Base-by-base conservation (phyloP, 106 monocot species). In the Dioscorea dumetorum region DNA sequence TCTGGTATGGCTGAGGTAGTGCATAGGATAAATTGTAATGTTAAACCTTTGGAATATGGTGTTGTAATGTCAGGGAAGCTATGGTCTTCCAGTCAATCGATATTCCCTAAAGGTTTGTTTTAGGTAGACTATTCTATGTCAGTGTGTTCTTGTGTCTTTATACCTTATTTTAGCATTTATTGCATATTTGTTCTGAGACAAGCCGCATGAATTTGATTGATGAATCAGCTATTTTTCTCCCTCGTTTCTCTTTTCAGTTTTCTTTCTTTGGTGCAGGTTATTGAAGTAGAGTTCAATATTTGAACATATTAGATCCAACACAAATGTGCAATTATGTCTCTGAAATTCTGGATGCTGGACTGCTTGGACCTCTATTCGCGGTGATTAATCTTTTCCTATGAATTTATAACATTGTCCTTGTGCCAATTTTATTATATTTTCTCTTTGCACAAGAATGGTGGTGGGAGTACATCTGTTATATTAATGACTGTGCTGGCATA, bases 281-380 rank as follows among this genome's bases (percentile, higher is more conserved):
- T 73, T 86, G 67, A 76, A 97, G 91, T 72, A 78, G 91, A 75
- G 95, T 97, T 57, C 84, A 60, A 57, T 91, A 91, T 71, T 70
- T 74, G 17, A 97, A 80, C 41, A 57, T 91, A 68, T 68, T 86
- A 48, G 84, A 97, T 77, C 95, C 95, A 24, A 49, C 80, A 33
- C 81, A 91, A 58, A 84, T 87, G 91, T 86, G 91, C 51, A 80
- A 86, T 73, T 97, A 97, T 60, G 60, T 89, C 50, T 97, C 86
- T 28, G 91, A 97, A 74, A 82, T 97, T 66, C 67, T 97, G 67
- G 91, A 91, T 72, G 88, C 82, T 78, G 91, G 88, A 28, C 62
- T 72, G 33, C 77, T 68, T n/a, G 80, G 88, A 17, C 95, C 95
- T 75, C 60, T 97, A 34, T 97, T 97, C 76, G 86, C 88, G 95